Evolutionary conservation across 345 rosid species (phyloP).

Genomic region (Linum lewisii): DNA sequence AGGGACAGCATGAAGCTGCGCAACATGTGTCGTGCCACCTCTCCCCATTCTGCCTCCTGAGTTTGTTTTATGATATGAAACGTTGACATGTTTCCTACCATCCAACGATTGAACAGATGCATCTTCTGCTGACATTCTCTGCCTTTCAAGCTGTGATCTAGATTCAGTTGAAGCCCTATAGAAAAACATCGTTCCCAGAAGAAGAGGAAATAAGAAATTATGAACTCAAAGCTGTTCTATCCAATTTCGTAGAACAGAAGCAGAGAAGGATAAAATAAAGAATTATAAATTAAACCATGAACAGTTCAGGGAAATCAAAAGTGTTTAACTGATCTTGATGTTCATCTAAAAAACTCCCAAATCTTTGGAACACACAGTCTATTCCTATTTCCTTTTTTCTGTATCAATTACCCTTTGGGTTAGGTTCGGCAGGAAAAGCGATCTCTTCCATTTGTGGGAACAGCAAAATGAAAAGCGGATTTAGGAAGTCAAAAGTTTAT

Average conservation of each 20-base stretch:
- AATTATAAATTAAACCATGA: too few relatives aligned
- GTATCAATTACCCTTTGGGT: not conserved
- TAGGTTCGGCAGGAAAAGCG: not conserved
- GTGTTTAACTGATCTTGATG: too few relatives aligned
- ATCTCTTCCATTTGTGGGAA: not conserved
- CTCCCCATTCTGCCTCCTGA: slow-evolving; percentile 32
- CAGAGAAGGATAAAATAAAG: not conserved
- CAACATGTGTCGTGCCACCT: slow-evolving; percentile 32
- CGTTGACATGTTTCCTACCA: slow-evolving; percentile 44
- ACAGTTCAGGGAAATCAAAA: too few relatives aligned
- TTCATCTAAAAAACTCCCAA: too few relatives aligned
- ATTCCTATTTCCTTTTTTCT: too few relatives aligned
- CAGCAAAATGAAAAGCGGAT: too few relatives aligned
- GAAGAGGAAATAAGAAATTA: not conserved
- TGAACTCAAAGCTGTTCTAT: not conserved
- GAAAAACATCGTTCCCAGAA: slow-evolving; percentile 9
- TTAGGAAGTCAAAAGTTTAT: not conserved
- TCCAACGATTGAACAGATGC: slow-evolving; percentile 23
- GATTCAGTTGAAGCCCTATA: slow-evolving; percentile 34
- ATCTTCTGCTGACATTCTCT: slow-evolving; percentile 28
- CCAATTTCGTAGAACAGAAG: not conserved
- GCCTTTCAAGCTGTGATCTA: slow-evolving; percentile 19
- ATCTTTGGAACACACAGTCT: too few relatives aligned
- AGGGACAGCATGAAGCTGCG: slow-evolving; percentile 40
- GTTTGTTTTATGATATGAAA: slow-evolving; percentile 32